phyloP scores from a whole-genome alignment of 2,329 filamentous ascomycete genomes.

The Beauveria bassiana region DNA sequence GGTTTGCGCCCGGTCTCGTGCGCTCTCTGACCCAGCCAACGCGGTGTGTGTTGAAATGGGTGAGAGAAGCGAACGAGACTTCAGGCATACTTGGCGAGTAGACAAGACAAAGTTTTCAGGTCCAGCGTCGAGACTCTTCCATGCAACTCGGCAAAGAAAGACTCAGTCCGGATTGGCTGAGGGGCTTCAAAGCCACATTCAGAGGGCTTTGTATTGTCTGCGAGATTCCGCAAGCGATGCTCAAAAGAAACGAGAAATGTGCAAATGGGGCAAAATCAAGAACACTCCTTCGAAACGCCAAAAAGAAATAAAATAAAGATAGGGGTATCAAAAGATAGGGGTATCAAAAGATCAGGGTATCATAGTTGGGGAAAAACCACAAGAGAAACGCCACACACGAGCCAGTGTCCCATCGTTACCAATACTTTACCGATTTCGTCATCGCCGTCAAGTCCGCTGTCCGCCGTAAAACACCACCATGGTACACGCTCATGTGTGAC shows the following conservation, averaged over 20 bases:
- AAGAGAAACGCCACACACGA: not conserved
- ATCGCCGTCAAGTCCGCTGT: constrained; percentile 1
- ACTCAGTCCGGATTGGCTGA: not conserved
- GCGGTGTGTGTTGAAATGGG: not conserved
- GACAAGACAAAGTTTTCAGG: not conserved
- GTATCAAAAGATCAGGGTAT: not conserved
- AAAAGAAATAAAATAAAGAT: too few relatives aligned
- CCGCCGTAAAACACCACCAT: constrained; percentile 11
- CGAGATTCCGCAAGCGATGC: not conserved
- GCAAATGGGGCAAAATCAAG: not conserved
- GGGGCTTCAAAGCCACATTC: not conserved
- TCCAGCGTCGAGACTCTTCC: not conserved
- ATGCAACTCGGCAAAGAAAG: not conserved
- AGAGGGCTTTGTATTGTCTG: not conserved
- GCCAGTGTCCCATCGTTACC: not conserved
- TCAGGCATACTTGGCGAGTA: not conserved
- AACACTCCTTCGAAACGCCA: not conserved
- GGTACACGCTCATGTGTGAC: constrained; percentile 13
- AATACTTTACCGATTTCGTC: not conserved
- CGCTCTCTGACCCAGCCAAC: not conserved
- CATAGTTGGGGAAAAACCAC: not conserved
- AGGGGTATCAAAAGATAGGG: too few relatives aligned
- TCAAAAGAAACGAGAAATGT: not conserved
- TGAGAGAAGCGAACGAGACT: not conserved
- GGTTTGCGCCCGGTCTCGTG: not conserved